Percentiles rank a stretch among this genome's conserved stretches.
Evolutionary conservation across 2,329 filamentous ascomycete genomes (phyloP).

Genomic region (Macrophomina phaseolina): DNA sequence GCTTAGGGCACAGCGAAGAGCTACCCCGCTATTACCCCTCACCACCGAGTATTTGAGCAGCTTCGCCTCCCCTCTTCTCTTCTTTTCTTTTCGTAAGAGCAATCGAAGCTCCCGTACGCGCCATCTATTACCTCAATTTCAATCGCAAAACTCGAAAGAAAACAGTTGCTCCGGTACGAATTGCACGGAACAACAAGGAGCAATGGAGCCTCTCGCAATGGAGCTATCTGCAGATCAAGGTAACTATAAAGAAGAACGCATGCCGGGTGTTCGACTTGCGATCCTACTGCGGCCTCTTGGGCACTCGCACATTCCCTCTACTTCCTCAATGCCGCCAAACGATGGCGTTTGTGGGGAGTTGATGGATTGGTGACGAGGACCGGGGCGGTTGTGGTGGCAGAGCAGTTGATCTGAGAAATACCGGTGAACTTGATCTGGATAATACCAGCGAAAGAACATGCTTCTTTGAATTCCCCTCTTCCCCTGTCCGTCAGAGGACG

Average conservation of each 20-base stretch:
- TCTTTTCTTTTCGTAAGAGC: not conserved
- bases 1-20: constrained; percentile 15
- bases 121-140: not conserved
- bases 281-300: constrained; percentile 8
- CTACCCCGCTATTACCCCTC: constrained; percentile 28
- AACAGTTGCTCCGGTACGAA: constrained; percentile 26
- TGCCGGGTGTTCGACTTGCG: constrained; percentile 45
- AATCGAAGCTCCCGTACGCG: not conserved
- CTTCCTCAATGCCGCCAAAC: constrained; percentile 29
- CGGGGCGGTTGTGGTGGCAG: constrained; percentile 24
- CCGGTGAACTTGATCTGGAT: constrained; percentile 85
- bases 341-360: constrained; percentile 10
- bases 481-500: constrained; percentile 39
- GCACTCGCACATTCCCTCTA: constrained; percentile 1
- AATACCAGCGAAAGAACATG: constrained; percentile 89
- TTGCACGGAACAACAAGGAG: constrained; percentile 21
- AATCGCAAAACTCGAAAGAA: not conserved
- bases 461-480: constrained; percentile 61
- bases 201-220: constrained; percentile 36
- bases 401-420: constrained; percentile 72
- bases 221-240: constrained; percentile 50
- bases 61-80: not conserved
- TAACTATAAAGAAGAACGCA: constrained; percentile 48
- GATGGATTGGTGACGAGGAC: constrained; percentile 34
- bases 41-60: not conserved